Conservation (phyloP, 306 rosid genomes). For the Fragaria ananassa region DNA sequence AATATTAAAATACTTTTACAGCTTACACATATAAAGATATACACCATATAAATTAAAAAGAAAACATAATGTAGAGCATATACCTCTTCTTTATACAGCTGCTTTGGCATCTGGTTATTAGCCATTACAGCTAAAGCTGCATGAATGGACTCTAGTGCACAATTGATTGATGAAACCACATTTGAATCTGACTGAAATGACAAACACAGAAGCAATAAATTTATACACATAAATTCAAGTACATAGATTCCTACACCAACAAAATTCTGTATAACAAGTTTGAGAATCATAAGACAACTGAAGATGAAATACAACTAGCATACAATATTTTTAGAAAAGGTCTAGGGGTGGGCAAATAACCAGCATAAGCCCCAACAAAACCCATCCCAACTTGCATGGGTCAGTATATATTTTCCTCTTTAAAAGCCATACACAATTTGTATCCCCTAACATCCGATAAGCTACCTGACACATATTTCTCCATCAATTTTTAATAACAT, state of each 20-base stretch:
- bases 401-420: background rate
- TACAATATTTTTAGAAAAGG: background rate
- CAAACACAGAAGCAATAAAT: conserved; percentile 12
- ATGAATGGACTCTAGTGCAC: conserved; percentile 94
- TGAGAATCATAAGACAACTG: background rate
- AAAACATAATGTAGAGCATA: background rate
- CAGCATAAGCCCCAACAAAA: background rate
- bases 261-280: background rate
- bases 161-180: conserved; percentile 58
- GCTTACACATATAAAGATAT: background rate
- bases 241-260: background rate
- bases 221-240: background rate
- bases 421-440: background rate
- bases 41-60: background rate
- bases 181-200: conserved; percentile 81
- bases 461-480: background rate
- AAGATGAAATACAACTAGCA: background rate
- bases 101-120: conserved; percentile 84
- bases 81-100: conserved; percentile 95
- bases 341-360: background rate
- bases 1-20: background rate
- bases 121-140: conserved; percentile 90
- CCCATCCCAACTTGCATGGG: background rate
- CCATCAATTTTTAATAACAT: background rate
- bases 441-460: background rate